Evolutionary conservation across 345 rosid species (phyloP).

Genomic region (Iberis pinnata): DNA sequence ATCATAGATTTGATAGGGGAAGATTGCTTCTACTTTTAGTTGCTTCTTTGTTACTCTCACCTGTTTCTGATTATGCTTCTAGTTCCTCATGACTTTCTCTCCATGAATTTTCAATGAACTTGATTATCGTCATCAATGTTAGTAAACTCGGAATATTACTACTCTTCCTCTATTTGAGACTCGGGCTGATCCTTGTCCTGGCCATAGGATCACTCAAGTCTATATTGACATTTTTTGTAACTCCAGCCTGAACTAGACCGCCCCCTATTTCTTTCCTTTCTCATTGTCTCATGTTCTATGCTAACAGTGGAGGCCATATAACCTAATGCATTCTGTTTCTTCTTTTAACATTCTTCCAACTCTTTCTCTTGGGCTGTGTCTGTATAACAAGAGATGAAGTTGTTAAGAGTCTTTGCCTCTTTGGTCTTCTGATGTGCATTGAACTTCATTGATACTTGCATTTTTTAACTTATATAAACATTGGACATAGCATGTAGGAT

Average conservation of each 20-base stretch:
- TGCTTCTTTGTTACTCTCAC: constrained; percentile 50
- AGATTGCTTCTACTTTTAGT: constrained; percentile 49
- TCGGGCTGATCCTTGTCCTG: too few species aligned
- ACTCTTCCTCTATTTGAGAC: too few species aligned
- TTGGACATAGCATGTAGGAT: not conserved
- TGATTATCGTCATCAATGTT: not conserved
- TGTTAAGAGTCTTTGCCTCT: not conserved
- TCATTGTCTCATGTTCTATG: too few species aligned
- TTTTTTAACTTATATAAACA: not conserved
- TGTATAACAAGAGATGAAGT: constrained; percentile 1
- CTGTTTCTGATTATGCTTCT: constrained; percentile 29
- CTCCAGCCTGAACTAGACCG: not conserved
- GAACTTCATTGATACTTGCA: not conserved
- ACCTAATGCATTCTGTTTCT: not conserved
- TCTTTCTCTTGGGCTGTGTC: too few species aligned
- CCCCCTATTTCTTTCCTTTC: not conserved
- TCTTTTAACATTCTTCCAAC: too few species aligned
- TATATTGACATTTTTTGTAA: too few species aligned
- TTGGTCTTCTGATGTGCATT: not conserved
- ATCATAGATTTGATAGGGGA: constrained; percentile 1
- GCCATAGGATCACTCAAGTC: too few species aligned
- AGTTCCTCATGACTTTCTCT: not conserved
- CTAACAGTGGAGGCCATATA: not conserved
- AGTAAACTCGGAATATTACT: too few species aligned
- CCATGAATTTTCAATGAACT: too few species aligned